A percentile compares a stretch with the other conserved stretches of the same genome.
Conservation (phyloP, 2,329 filamentous ascomycete species). For the Albophoma yamanashiensis region DNA sequence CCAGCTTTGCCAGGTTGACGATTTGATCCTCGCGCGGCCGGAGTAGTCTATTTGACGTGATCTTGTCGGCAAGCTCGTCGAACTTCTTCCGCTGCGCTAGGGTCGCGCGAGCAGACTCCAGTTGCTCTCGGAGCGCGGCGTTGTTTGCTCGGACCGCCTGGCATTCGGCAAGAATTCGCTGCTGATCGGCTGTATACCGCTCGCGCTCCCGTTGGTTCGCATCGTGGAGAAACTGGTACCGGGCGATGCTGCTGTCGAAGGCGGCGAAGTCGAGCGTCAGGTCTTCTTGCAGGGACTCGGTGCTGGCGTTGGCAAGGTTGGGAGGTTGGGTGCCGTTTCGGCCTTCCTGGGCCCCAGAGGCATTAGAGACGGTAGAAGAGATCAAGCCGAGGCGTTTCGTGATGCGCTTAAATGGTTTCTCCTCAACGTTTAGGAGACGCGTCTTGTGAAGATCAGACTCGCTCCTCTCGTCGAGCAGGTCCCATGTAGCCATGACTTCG, state of each 20-base stretch:
- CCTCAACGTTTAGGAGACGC: conserved; percentile 81
- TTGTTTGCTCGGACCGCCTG: conserved; percentile 70
- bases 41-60: conserved; percentile 69
- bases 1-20: conserved; percentile 66
- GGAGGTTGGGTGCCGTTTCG: conserved; percentile 29
- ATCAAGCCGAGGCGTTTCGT: conserved; percentile 68
- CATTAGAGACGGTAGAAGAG: conserved; percentile 44
- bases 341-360: conserved; percentile 9
- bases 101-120: conserved; percentile 66
- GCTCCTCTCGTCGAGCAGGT: conserved; percentile 61
- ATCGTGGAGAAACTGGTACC: conserved; percentile 75
- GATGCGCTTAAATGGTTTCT: conserved; percentile 83
- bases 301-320: conserved; percentile 14
- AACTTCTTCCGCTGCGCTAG: conserved; percentile 74
- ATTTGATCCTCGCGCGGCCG: conserved; percentile 77
- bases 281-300: conserved; percentile 63
- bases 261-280: conserved; percentile 79
- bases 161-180: conserved; percentile 68
- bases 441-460: conserved; percentile 80
- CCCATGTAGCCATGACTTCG: conserved; percentile 39
- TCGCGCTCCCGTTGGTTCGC: conserved; percentile 77
- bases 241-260: conserved; percentile 76
- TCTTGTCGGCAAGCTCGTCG: conserved; percentile 79
- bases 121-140: conserved; percentile 56
- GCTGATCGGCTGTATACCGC: conserved; percentile 72